Conservation (phyloP, 2,329 filamentous ascomycete genomes). For the Curvularia hawaiiensis region DNA sequence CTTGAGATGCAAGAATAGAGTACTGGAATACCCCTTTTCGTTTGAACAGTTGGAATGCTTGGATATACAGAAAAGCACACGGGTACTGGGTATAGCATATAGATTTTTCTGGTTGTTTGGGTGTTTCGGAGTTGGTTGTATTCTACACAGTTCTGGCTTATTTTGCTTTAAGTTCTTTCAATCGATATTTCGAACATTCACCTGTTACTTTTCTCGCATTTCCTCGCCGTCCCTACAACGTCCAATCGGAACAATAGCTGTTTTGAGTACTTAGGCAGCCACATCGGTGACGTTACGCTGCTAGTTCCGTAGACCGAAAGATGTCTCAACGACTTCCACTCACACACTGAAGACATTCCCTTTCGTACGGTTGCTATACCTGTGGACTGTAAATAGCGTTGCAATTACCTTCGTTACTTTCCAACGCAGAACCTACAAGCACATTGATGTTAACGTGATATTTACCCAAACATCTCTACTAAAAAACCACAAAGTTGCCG, state of each 20-base stretch:
- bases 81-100: conserved; percentile 1
- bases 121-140: background rate
- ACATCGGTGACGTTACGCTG: background rate
- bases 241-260: background rate
- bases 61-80: background rate
- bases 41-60: conserved; percentile 1
- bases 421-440: conserved; percentile 33
- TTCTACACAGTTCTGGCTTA: background rate
- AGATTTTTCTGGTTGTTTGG: background rate
- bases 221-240: background rate
- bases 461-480: background rate
- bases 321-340: background rate
- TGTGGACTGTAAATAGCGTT: background rate
- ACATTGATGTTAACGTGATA: conserved; percentile 7
- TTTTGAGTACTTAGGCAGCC: background rate
- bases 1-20: background rate
- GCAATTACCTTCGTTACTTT: conserved; percentile 17
- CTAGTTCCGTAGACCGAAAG: background rate
- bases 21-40: background rate
- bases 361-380: background rate
- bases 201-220: too few species aligned
- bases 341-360: background rate
- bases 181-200: background rate
- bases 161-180: background rate
- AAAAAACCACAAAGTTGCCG: conserved; percentile 7